phyloP scores from a whole-genome alignment of 305 asterid genomes.

The Petunia hybrid region DNA sequence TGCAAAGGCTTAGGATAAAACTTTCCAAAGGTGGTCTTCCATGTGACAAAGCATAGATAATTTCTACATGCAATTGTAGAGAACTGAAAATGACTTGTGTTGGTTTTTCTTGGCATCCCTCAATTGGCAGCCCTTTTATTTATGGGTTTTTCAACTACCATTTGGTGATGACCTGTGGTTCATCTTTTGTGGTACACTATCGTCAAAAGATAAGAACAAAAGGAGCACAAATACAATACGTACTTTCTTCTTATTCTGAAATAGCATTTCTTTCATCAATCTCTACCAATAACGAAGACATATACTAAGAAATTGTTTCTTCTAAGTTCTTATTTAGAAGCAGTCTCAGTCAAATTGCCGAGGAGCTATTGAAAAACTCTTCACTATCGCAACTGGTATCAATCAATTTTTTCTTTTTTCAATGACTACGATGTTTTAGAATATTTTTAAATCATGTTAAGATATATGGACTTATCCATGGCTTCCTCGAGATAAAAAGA shows the following conservation, averaged over 20 bases:
- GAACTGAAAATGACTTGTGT: conserved; percentile 5
- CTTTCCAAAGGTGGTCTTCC: background rate
- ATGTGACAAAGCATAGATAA: background rate
- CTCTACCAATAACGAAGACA: too few relatives aligned
- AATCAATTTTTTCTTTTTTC: too few relatives aligned
- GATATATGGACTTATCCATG: too few relatives aligned
- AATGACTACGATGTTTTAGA: too few relatives aligned
- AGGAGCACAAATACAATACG: background rate
- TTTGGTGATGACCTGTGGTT: conserved; percentile 7
- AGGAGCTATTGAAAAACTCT: too few relatives aligned
- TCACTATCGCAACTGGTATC: too few relatives aligned
- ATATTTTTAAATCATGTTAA: too few relatives aligned
- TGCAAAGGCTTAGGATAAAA: conserved; percentile 5
- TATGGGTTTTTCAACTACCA: background rate
- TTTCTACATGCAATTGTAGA: background rate
- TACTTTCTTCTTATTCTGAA: background rate
- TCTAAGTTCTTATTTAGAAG: too few relatives aligned
- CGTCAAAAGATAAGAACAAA: too few relatives aligned
- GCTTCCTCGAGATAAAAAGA: too few relatives aligned
- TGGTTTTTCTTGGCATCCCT: background rate
- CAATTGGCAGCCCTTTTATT: background rate
- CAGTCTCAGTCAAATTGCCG: too few relatives aligned
- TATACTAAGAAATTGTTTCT: too few relatives aligned
- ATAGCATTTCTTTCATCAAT: background rate
- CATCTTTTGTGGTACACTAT: conserved; percentile 15